Conservation (phyloP, 306 rosid species). For the Acacia acuminata region DNA sequence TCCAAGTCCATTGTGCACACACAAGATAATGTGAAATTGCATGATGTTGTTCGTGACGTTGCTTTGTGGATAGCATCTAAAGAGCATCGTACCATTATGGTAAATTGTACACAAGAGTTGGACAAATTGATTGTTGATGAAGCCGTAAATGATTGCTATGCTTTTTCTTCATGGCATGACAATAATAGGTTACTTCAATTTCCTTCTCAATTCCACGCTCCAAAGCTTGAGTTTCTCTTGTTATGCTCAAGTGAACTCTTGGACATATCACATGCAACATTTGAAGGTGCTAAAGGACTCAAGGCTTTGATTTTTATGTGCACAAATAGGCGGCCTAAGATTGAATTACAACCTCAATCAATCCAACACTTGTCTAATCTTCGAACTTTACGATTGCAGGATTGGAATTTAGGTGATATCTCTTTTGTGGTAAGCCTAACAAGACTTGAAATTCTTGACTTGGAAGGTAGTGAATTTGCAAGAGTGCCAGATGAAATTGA, state of each 20-base stretch:
- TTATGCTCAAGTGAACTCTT: too few species aligned
- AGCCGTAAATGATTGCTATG: too few species aligned
- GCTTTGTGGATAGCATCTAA: too few species aligned
- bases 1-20: too few species aligned
- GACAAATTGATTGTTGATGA: too few species aligned
- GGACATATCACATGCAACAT: too few species aligned
- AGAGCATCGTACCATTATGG: neutral
- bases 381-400: neutral
- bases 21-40: too few species aligned
- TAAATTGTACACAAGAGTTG: neutral
- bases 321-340: accelerated
- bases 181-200: too few species aligned
- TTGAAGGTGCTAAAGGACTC: neutral
- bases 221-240: too few species aligned
- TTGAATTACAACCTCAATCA: neutral
- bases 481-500: neutral
- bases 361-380: neutral
- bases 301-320: neutral
- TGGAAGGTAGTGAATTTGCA: neutral
- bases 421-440: neutral
- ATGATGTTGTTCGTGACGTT: too few species aligned
- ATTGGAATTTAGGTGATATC: neutral
- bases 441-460: neutral
- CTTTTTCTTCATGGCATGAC: too few species aligned
- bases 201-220: too few species aligned